Evolutionary conservation across 1,284 basidiomycete genomes (phyloP).

Genomic region (Microstroma glucosiphilum): DNA sequence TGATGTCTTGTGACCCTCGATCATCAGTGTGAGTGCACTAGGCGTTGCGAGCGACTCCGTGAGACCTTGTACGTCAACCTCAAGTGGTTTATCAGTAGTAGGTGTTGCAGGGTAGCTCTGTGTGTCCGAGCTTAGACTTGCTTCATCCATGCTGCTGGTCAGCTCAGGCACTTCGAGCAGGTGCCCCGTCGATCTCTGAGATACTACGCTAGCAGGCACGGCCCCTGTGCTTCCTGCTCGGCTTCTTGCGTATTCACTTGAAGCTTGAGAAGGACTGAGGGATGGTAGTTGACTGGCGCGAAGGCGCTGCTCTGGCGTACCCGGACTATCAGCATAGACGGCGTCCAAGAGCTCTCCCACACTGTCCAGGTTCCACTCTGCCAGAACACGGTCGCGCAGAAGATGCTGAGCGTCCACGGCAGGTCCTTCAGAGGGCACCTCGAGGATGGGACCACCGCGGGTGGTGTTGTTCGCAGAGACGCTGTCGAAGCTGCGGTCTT

Average conservation of each 20-base stretch:
- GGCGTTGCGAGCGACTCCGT: background rate
- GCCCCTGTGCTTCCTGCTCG: no score
- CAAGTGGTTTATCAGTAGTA: background rate
- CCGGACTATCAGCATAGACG: conserved; percentile 14
- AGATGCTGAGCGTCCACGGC: conserved; percentile 5
- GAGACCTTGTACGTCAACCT: no score
- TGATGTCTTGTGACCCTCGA: background rate
- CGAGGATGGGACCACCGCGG: background rate
- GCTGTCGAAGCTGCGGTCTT: background rate
- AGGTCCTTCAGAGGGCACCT: background rate
- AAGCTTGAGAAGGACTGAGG: no score
- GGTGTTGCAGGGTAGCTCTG: conserved; percentile 1
- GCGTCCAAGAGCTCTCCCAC: conserved; percentile 21
- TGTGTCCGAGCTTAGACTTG: no score
- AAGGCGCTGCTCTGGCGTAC: background rate
- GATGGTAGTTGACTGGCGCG: no score
- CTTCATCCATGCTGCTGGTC: no score
- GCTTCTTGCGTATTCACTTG: no score
- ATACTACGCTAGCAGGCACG: background rate
- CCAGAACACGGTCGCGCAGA: conserved; percentile 20
- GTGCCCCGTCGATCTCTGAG: background rate
- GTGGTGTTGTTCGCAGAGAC: background rate
- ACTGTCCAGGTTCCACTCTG: conserved; percentile 18
- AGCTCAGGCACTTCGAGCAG: background rate
- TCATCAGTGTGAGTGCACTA: background rate